Evolutionary conservation across 257 asterid species (phyloP).

Genomic region (Solanum dulcamara): DNA sequence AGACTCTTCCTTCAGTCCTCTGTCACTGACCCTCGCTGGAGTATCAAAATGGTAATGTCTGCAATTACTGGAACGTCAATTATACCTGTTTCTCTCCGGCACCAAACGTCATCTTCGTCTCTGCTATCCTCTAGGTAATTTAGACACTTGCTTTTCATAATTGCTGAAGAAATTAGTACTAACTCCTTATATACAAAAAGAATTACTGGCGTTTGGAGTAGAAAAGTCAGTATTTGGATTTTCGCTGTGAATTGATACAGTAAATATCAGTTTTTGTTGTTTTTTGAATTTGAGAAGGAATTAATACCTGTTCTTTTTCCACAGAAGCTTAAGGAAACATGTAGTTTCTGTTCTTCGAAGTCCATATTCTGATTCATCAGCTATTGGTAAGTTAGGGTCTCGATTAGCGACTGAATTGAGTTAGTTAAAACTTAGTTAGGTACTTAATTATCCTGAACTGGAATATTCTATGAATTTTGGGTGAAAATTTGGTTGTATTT

Average conservation of each 20-base stretch:
- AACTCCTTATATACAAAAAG: not conserved
- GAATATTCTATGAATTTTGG: not conserved
- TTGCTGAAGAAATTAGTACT: not conserved
- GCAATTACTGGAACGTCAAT: slow-evolving; percentile 47
- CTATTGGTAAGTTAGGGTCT: slow-evolving; percentile 21
- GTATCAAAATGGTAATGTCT: slow-evolving; percentile 39
- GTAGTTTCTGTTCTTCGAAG: slow-evolving; percentile 31
- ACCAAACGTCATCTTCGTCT: slow-evolving; percentile 6
- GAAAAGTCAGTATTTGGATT: not conserved
- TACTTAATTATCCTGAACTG: not conserved
- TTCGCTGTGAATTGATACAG: not conserved
- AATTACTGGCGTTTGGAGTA: not conserved
- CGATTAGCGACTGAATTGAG: not conserved
- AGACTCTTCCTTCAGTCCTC: not conserved
- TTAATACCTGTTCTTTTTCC: not conserved
- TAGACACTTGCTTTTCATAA: not conserved
- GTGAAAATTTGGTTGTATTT: slow-evolving; percentile 1
- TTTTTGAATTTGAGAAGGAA: not conserved
- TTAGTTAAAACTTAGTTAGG: not conserved
- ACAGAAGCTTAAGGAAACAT: slow-evolving; percentile 35
- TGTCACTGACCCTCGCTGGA: not conserved
- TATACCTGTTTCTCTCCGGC: slow-evolving; percentile 22
- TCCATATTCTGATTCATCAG: slow-evolving; percentile 43
- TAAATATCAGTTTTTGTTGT: no score
- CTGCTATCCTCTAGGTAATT: slow-evolving; percentile 28